Evolutionary conservation across 2,329 filamentous ascomycete genomes (phyloP).

Genomic region (Hymenoscyphus albidus): DNA sequence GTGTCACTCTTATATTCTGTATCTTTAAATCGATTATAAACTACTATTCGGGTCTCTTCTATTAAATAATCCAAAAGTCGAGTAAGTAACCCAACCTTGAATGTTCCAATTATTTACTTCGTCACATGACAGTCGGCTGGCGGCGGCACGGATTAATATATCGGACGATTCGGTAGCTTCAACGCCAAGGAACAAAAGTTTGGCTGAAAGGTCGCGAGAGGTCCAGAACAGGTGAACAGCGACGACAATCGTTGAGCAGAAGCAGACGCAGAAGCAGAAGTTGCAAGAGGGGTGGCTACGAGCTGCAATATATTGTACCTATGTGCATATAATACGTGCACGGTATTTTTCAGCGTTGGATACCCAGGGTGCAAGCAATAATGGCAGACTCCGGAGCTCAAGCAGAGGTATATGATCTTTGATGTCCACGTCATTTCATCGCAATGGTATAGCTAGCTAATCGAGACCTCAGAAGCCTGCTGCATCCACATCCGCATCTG

Average conservation of each 20-base stretch:
- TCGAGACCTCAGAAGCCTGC: conserved; percentile 23
- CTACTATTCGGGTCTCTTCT: no score
- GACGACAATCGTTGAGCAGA: background rate
- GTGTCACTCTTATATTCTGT: no score
- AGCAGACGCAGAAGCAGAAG: background rate
- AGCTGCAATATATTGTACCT: background rate
- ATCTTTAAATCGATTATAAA: no score
- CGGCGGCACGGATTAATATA: background rate
- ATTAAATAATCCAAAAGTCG: no score
- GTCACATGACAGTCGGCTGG: background rate
- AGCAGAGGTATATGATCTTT: conserved; percentile 20
- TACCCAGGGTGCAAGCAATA: conserved; percentile 3
- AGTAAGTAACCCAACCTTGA: no score
- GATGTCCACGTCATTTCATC: background rate
- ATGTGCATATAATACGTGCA: background rate
- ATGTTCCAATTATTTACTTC: background rate
- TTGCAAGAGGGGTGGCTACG: background rate
- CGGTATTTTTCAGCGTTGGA: background rate
- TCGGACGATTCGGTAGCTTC: background rate
- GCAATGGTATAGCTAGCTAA: conserved; percentile 3
- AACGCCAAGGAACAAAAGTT: conserved; percentile 1
- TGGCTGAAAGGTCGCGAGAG: background rate
- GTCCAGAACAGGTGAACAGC: background rate
- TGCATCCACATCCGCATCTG: conserved; percentile 35
- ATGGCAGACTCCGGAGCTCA: conserved; percentile 30